Evolutionary conservation across 2,329 filamentous ascomycete genomes (phyloP), one percentile per base, ranked within the genome.

Genomic region (Trichoderma atrobrunneum): DNA sequence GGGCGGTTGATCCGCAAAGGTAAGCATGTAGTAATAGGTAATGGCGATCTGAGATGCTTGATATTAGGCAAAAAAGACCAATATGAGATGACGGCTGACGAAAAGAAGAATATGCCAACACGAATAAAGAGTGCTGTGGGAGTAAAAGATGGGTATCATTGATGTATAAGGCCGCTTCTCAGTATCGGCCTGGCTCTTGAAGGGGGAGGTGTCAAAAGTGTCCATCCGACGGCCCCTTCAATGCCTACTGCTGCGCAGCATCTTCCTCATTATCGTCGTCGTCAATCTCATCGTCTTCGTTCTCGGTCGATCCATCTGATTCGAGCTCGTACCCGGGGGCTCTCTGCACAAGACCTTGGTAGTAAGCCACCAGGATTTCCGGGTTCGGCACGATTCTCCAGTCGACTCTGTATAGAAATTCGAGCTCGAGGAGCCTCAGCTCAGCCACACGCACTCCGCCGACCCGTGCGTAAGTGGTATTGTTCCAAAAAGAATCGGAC

Each of bases 381-480:
- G 96, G 95, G 78, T 97, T 94, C 6, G 96, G 96, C 3, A 99
- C 95, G 76, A 99, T 99, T 78, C 92, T 93, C 95, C 96, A 99
- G 78, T 98, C 93, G 32, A 99, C 92, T 68, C 93, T 88, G 79
- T 95, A 94, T 36, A 99, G 84, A 76, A 99, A 97, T 78, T 99
- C 96, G 34, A 99, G 87, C 81, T 99, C 96, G 11, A 99, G 85
- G 71, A 98, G 85, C 72, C 96, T 97, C 74, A 99, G 84, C 81
- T 99, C 96, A 63, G 92, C 90, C 48, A 98, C 87, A 75, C 93
- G 94, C 64, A 99, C 94, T 74, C 96, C 96, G 6, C 96, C 96
- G 0, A 99, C 95, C 70, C 94, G 88, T 48, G 96, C 95, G 80
- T 99, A 99, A 1, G 95, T 97, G 32, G 93, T 93, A 82, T 99